These are phyloP conservation scores for Trichoderma harzianum DNA, from an alignment of 2,329 filamentous ascomycete species.

Conservation along the genomic window DNA sequence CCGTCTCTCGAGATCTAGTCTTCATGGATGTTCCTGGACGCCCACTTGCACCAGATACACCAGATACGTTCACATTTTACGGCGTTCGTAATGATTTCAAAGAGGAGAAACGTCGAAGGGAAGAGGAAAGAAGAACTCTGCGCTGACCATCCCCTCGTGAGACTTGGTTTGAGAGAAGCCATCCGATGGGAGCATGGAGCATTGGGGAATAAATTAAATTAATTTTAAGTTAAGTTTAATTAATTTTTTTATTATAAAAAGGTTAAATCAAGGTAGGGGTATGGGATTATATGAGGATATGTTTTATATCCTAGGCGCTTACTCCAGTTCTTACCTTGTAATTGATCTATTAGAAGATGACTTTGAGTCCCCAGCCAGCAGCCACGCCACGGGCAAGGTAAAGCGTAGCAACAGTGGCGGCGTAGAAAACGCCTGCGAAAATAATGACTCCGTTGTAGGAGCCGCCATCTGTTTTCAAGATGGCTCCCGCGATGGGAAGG, in stretches of 20 bases:
- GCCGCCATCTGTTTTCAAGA: conserved; percentile 42
- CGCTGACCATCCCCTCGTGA: neutral
- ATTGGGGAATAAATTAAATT: too few species aligned
- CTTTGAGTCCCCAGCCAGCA: conserved; percentile 22
- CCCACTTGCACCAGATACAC: neutral
- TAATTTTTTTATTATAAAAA: too few species aligned
- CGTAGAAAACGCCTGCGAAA: conserved; percentile 41
- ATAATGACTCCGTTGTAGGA: conserved; percentile 52
- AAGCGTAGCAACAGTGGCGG: conserved; percentile 30
- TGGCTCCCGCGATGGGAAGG: conserved; percentile 55
- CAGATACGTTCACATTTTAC: neutral
- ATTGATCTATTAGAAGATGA: conserved; percentile 1
- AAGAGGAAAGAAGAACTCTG: neutral
- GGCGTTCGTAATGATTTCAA: neutral
- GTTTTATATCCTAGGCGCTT: neutral
- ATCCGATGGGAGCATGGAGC: neutral
- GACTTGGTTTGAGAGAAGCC: neutral
- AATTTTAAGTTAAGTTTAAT: too few species aligned
- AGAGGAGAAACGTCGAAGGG: neutral
- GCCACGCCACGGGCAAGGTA: conserved; percentile 23
- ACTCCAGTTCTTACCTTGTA: neutral
- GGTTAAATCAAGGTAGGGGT: too few species aligned
- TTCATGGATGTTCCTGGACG: neutral
- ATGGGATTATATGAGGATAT: too few species aligned
- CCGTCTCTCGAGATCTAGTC: neutral